phyloP scores from a whole-genome alignment of 257 asterid genomes.

The Haberlea rhodopensis region DNA sequence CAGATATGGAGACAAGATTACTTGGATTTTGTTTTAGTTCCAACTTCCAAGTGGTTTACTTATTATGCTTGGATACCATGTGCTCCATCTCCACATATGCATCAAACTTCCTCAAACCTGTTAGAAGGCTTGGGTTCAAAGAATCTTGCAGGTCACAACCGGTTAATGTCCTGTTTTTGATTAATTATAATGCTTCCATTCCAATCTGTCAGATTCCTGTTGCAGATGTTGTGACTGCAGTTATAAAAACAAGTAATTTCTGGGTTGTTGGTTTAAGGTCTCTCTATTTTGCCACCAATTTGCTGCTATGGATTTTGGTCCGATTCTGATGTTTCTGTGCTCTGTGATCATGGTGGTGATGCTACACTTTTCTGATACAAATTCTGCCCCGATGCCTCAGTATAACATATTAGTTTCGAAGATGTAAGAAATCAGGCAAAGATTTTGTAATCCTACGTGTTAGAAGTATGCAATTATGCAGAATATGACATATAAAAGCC shows the following conservation, averaged over 20 bases:
- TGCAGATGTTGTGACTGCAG: slow-evolving; percentile 33
- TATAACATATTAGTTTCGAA: slow-evolving; percentile 12
- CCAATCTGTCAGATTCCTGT: slow-evolving; percentile 47
- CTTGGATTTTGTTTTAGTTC: slow-evolving; percentile 60
- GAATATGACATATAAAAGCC: slow-evolving; percentile 8
- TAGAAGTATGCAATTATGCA: slow-evolving; percentile 7
- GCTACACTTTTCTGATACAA: slow-evolving; percentile 34
- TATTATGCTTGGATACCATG: slow-evolving; percentile 56
- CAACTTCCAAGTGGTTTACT: slow-evolving; percentile 51
- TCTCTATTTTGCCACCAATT: slow-evolving; percentile 47
- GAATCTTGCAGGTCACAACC: slow-evolving; percentile 51
- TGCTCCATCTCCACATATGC: slow-evolving; percentile 51
- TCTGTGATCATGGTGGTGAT: slow-evolving; percentile 34
- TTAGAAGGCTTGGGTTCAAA: slow-evolving; percentile 58
- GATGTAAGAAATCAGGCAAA: background rate
- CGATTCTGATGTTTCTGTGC: slow-evolving; percentile 46
- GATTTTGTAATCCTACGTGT: slow-evolving; percentile 12
- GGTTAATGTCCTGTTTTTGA: background rate
- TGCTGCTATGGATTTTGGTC: slow-evolving; percentile 57
- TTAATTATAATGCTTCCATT: slow-evolving; percentile 22
- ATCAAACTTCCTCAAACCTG: slow-evolving; percentile 45
- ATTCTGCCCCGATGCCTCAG: slow-evolving; percentile 33
- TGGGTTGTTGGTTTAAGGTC: slow-evolving; percentile 51
- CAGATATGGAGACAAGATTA: slow-evolving; percentile 53
- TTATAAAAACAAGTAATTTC: slow-evolving; percentile 44